Percentiles rank a stretch among this genome's conserved stretches.
Evolutionary conservation across 2,329 filamentous ascomycete genomes (phyloP).

Genomic region (Calonectria pseudoturangicola): DNA sequence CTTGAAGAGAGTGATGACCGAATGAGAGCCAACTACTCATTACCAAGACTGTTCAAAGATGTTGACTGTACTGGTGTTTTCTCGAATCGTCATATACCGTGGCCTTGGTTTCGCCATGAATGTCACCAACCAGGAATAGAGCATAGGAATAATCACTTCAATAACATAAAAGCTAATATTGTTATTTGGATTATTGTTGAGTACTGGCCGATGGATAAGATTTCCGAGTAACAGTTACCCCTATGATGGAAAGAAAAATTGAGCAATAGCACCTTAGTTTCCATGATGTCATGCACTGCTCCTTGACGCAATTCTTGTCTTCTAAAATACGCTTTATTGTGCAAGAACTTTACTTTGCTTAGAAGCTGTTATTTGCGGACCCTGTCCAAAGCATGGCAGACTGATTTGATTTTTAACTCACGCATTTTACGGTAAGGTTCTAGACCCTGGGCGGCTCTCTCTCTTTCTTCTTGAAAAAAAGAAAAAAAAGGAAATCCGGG

Average conservation of each 20-base stretch:
- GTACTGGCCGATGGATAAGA: too few species aligned
- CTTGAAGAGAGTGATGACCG: too few species aligned
- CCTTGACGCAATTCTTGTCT: conserved; percentile 2
- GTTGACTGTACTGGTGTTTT: too few species aligned
- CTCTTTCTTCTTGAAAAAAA: not conserved
- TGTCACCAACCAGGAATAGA: too few species aligned
- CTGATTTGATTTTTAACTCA: not conserved
- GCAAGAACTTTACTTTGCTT: not conserved
- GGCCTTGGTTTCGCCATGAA: too few species aligned
- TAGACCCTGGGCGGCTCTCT: not conserved
- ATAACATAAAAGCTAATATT: not conserved
- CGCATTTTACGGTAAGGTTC: not conserved
- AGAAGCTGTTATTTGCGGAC: not conserved
- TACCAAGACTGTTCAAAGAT: too few species aligned
- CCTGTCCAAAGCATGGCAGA: not conserved
- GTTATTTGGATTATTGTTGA: not conserved
- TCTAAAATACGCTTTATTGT: not conserved
- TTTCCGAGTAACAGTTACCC: not conserved
- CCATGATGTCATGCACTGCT: not conserved
- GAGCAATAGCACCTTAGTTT: not conserved
- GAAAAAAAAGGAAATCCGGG: not conserved
- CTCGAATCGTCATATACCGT: too few species aligned
- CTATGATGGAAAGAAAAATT: not conserved
- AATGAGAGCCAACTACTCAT: too few species aligned
- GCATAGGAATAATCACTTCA: too few species aligned